These are phyloP conservation scores for Piloderma croceum DNA, from an alignment of 768 basidiomycete species.

Conservation along the genomic window DNA sequence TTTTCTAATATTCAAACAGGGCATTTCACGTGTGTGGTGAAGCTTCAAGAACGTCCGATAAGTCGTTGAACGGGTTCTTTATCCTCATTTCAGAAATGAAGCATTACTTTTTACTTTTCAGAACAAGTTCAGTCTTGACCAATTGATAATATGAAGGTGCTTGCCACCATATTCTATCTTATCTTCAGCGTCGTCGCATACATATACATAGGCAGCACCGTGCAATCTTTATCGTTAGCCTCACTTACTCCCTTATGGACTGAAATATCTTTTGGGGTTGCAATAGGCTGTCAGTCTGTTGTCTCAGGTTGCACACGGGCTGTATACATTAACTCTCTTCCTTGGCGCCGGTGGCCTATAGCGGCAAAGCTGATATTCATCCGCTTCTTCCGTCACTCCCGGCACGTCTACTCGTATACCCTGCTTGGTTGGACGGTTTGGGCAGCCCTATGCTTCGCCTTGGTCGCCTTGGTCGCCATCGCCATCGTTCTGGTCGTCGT, in stretches of 20 bases:
- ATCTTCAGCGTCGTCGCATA: slow-evolving; percentile 43
- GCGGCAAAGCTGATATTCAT: slow-evolving; percentile 51
- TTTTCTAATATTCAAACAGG: slow-evolving; percentile 22
- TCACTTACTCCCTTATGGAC: slow-evolving; percentile 46
- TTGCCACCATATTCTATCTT: slow-evolving; percentile 45
- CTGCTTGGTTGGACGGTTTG: slow-evolving; percentile 45
- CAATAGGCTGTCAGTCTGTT: too few relatives aligned
- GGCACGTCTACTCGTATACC: slow-evolving; percentile 48
- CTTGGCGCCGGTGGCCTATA: slow-evolving; percentile 43
- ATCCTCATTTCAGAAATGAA: slow-evolving; percentile 55
- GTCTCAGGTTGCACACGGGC: too few relatives aligned
- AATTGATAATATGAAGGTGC: slow-evolving; percentile 57
- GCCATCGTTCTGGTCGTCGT: slow-evolving; percentile 45
- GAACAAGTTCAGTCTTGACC: too few relatives aligned
- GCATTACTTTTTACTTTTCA: too few relatives aligned
- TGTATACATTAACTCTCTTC: too few relatives aligned
- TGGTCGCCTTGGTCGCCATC: slow-evolving; percentile 29
- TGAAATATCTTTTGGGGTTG: slow-evolving; percentile 45
- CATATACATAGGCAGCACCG: slow-evolving; percentile 41
- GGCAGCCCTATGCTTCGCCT: slow-evolving; percentile 37
- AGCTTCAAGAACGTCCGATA: background rate
- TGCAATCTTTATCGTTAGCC: slow-evolving; percentile 41
- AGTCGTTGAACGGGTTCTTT: slow-evolving; percentile 38
- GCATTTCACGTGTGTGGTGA: slow-evolving; percentile 43
- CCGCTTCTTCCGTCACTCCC: slow-evolving; percentile 42